These are phyloP conservation scores for Aspergillus novoparasiticus DNA, from an alignment of 2,329 filamentous ascomycete genomes.

Conservation along the genomic window DNA sequence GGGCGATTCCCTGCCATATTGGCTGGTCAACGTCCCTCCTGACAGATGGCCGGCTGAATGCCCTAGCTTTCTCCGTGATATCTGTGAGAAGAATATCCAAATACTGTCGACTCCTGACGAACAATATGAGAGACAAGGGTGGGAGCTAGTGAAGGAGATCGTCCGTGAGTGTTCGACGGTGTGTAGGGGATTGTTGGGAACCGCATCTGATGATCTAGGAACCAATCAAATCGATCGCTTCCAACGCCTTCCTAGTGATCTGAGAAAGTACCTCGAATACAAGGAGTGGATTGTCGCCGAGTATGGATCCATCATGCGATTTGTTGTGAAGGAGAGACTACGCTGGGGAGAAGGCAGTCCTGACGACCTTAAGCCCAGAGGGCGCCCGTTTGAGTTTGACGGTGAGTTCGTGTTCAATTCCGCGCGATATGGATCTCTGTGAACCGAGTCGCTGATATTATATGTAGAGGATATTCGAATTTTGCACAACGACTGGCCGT, in stretches of 20 bases:
- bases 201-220: conserved; percentile 34
- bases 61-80: conserved; percentile 67
- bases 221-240: conserved; percentile 75
- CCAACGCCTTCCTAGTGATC: conserved; percentile 72
- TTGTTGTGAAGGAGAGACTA: conserved; percentile 71
- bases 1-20: conserved; percentile 61
- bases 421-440: background rate
- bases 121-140: conserved; percentile 64
- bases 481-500: conserved; percentile 91
- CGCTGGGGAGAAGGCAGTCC: conserved; percentile 61
- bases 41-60: conserved; percentile 66
- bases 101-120: conserved; percentile 73
- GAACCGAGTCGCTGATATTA: background rate
- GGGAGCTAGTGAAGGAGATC: conserved; percentile 69
- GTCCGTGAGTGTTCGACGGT: conserved; percentile 45
- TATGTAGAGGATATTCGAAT: conserved; percentile 67
- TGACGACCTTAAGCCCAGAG: conserved; percentile 35
- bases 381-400: conserved; percentile 36
- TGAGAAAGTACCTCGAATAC: conserved; percentile 77
- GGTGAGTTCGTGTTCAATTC: conserved; percentile 28
- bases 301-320: conserved; percentile 77
- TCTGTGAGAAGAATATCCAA: conserved; percentile 67
- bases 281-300: conserved; percentile 63
- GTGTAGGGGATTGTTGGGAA: background rate
- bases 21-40: conserved; percentile 77